Conservation (phyloP, 192 early-diverging fungal genomes). For the Umbelopsis vinacea region DNA sequence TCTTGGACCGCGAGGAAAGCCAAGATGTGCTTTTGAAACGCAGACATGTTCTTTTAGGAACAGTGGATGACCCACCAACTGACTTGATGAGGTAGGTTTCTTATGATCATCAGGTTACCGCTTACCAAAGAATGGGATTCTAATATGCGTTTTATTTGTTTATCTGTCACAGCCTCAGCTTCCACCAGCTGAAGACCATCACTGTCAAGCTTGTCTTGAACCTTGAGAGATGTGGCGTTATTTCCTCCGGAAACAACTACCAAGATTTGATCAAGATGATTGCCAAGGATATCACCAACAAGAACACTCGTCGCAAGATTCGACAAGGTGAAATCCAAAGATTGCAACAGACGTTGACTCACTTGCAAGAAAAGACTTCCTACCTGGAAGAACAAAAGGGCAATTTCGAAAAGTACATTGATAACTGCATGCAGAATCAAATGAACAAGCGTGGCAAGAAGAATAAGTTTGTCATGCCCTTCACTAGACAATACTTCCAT, state of each 20-base stretch:
- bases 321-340: constrained; percentile 74
- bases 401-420: constrained; percentile 91
- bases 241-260: constrained; percentile 78
- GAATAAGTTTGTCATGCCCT: constrained; percentile 73
- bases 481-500: constrained; percentile 97
- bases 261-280: constrained; percentile 94
- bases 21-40: constrained; percentile 27
- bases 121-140: neutral
- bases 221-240: constrained; percentile 76
- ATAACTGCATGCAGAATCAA: constrained; percentile 87
- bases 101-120: neutral
- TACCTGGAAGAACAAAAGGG: constrained; percentile 90
- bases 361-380: constrained; percentile 82
- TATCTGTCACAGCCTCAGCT: constrained; percentile 51
- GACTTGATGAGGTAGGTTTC: constrained; percentile 39
- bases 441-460: constrained; percentile 72
- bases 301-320: constrained; percentile 81
- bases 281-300: constrained; percentile 91
- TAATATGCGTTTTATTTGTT: constrained; percentile 15
- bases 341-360: constrained; percentile 77
- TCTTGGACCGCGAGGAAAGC: constrained; percentile 24
- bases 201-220: constrained; percentile 82
- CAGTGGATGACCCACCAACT: constrained; percentile 28
- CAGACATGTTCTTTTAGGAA: constrained; percentile 31
- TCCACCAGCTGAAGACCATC: constrained; percentile 79